Evolutionary conservation across 169 alveolate genomes (phyloP), one percentile per base, ranked within the genome.

Genomic region (Plasmodium reichenowi): DNA sequence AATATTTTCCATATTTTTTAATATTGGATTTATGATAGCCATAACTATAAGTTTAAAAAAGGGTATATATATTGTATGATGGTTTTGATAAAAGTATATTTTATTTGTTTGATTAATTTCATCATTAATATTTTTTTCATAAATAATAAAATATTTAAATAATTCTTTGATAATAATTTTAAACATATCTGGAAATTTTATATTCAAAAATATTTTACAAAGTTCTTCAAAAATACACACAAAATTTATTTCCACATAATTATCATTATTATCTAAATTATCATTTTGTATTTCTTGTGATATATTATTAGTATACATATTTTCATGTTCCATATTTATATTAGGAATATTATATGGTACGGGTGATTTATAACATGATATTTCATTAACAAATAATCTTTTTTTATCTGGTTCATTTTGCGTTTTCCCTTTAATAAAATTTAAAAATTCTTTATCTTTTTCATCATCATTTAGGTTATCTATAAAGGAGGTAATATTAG

Each of bases 151-250:
- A 63, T 83, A 50, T 32, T 70, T 70, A 45, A 83, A 83, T n/a
- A 83, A 12, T 8, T 56, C 17, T 45, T 68, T 83, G 17, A 83
- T 48, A 12, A 83, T 48, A 1, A 59, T 24, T 58, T 58, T 71
- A 70, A 83, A 83, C 22, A 83, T 83, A 2, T 83, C 74, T 29
- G 91, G 91, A 10, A 83, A 83, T 13, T 20, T 17, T 26, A 83
- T 83, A 32, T 70, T 68, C 38, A 12, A 48, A 32, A 83, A 70
- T 12, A 83, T n/a, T 62, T 58, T 83, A 26, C 91, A 83, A 5
- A 83, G 12, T 48, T 67, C 91, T 15, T 63, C 24, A 72, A 83
- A 83, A 2, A 70, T 73, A 8, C 59, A 72, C 0, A 83, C 74
- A 72, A 83, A 56, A 24, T 83, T 73, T 71, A 83, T 9, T 70